Percentiles rank a stretch among this genome's conserved stretches.
Conservation (phyloP, 73 alveolate species). For the Paramecium bursaria region DNA sequence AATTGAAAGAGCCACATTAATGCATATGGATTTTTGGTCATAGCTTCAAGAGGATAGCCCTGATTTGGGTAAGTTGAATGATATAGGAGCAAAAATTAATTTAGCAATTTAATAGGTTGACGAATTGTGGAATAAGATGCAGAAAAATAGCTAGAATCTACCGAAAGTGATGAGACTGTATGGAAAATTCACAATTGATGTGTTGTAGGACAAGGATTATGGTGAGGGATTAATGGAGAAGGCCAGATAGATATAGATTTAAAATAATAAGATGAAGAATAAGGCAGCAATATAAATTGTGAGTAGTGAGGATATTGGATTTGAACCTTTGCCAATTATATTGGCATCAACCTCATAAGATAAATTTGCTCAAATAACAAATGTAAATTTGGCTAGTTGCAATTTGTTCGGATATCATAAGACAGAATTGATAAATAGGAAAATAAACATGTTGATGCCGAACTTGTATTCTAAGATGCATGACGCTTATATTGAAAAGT, state of each 20-base stretch:
- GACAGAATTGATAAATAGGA: constrained; percentile 63
- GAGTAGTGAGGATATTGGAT: constrained; percentile 61
- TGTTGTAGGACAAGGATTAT: constrained; percentile 63
- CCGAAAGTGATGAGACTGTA: constrained; percentile 71
- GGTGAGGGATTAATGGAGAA: constrained; percentile 67
- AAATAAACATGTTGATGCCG: constrained; percentile 66
- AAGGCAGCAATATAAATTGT: not conserved
- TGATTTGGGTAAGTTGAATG: constrained; percentile 71
- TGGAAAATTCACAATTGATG: constrained; percentile 69
- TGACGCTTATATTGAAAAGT: constrained; percentile 58
- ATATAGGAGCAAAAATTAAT: constrained; percentile 65
- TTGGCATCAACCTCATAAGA: constrained; percentile 61
- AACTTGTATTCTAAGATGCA: constrained; percentile 64
- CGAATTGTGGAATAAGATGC: constrained; percentile 67
- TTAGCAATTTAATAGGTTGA: constrained; percentile 66
- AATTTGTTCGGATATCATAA: constrained; percentile 65
- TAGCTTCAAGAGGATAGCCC: constrained; percentile 67
- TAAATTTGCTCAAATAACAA: constrained; percentile 60
- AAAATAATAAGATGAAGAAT: constrained; percentile 58
- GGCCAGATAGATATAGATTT: constrained; percentile 55
- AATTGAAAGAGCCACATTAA: constrained; percentile 62
- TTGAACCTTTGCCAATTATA: constrained; percentile 63
- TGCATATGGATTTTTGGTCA: constrained; percentile 73
- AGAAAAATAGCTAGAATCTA: constrained; percentile 56
- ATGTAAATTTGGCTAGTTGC: constrained; percentile 63